phyloP scores from a whole-genome alignment of 1,139 yeast species.

The Scheffersomyces stambukii region DNA sequence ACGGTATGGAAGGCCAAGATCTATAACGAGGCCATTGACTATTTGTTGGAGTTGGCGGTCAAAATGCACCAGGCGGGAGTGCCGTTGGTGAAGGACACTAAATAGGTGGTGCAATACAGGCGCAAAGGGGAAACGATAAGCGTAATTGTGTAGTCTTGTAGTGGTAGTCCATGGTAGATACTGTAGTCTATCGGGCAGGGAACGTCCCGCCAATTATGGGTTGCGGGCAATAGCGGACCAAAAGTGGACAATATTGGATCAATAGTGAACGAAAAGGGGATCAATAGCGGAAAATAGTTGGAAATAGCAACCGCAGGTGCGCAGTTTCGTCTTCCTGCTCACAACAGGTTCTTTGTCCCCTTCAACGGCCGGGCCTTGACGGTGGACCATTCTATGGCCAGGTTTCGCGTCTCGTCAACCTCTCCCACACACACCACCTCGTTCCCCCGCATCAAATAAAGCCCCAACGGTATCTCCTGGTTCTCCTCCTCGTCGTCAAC shows the following conservation, averaged over 20 bases:
- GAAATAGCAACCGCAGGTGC: background rate
- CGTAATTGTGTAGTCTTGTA: too few species aligned
- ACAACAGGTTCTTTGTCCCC: conserved; percentile 41
- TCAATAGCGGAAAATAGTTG: conserved; percentile 1
- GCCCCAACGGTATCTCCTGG: conserved; percentile 51
- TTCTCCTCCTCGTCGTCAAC: conserved; percentile 49
- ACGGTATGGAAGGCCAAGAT: conserved; percentile 90
- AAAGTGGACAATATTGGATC: background rate
- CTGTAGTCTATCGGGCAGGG: too few species aligned
- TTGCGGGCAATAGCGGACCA: too few species aligned
- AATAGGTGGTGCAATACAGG: conserved; percentile 6
- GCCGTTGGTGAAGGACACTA: conserved; percentile 35
- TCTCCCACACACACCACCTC: conserved; percentile 75
- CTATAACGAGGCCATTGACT: conserved; percentile 89
- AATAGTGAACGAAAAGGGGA: background rate
- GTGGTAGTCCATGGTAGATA: background rate
- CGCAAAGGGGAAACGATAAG: conserved; percentile 4
- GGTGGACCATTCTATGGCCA: conserved; percentile 53
- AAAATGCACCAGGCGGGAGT: conserved; percentile 68
- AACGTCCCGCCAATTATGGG: too few species aligned
- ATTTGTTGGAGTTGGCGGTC: conserved; percentile 77
- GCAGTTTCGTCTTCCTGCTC: conserved; percentile 2
- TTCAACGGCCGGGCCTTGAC: conserved; percentile 38
- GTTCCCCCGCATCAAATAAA: conserved; percentile 76
- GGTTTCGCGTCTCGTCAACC: conserved; percentile 51